A percentile compares a stretch with the other conserved stretches of the same genome.
Conservation (phyloP, 495 filamentous ascomycete genomes). For the Trichoderma asperelloides region DNA sequence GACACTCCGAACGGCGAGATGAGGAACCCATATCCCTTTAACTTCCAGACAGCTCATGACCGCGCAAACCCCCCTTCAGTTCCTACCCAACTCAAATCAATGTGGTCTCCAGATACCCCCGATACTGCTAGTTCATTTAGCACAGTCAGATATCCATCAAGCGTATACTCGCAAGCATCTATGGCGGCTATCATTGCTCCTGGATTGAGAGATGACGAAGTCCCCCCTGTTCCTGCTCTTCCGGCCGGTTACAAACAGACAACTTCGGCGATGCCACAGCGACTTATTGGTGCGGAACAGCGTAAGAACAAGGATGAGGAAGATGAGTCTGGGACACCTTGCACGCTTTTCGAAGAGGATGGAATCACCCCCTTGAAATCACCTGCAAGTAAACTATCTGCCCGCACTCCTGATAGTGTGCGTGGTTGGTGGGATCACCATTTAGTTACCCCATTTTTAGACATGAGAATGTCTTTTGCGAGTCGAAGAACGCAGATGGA, state of each 20-base stretch:
- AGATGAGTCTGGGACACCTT: constrained; percentile 28
- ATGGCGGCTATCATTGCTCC: constrained; percentile 17
- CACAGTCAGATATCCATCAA: constrained; percentile 40
- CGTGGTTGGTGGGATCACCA: constrained; percentile 79
- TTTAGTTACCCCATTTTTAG: constrained; percentile 63
- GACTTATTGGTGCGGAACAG: constrained; percentile 4
- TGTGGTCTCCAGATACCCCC: constrained; percentile 50
- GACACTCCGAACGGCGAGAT: constrained; percentile 21
- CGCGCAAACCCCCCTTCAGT: constrained; percentile 48
- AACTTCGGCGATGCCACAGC: constrained; percentile 12
- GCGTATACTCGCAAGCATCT: constrained; percentile 60
- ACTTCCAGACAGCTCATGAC: constrained; percentile 15
- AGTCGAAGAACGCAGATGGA: constrained; percentile 6
- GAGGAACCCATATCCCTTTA: neutral
- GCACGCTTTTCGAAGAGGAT: constrained; percentile 42
- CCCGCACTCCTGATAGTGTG: constrained; percentile 28
- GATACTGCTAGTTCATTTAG: constrained; percentile 23
- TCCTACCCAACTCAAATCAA: constrained; percentile 53
- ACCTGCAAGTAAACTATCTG: constrained; percentile 17
- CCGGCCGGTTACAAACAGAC: constrained; percentile 33
- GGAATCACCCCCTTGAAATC: constrained; percentile 29
- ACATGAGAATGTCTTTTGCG: constrained; percentile 30
- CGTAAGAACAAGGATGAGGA: constrained; percentile 24
- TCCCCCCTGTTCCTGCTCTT: constrained; percentile 56
- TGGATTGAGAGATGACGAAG: constrained; percentile 20